Evolutionary conservation across 768 basidiomycete genomes (phyloP).

Genomic region (Boletus huronensis): DNA sequence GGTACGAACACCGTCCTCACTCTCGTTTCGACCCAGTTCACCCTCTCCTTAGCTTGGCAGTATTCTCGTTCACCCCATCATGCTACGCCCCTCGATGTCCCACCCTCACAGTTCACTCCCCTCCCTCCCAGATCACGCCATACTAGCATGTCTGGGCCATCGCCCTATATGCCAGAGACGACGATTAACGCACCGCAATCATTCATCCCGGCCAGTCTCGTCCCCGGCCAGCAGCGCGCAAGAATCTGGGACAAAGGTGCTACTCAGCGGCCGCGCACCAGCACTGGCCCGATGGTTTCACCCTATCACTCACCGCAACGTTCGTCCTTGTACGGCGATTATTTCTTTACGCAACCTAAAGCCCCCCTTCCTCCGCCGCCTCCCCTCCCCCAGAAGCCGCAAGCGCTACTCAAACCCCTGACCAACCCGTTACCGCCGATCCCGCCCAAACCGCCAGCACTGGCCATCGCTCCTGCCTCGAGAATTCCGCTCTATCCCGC

Average conservation of each 20-base stretch:
- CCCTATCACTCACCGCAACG: slow-evolving; percentile 11
- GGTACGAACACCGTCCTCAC: slow-evolving; percentile 10
- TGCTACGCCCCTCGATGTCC: slow-evolving; percentile 16
- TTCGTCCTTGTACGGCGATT: slow-evolving; percentile 29
- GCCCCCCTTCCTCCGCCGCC: slow-evolving; percentile 28
- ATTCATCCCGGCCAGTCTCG: slow-evolving; percentile 25
- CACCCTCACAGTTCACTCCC: slow-evolving; percentile 4
- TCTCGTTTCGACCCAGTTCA: background rate
- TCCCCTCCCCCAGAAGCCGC: slow-evolving; percentile 32
- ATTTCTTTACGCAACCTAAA: slow-evolving; percentile 16
- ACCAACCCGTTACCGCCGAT: slow-evolving; percentile 37
- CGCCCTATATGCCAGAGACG: slow-evolving; percentile 1
- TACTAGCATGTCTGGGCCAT: slow-evolving; percentile 16
- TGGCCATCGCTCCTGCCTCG: slow-evolving; percentile 10
- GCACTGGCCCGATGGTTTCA: slow-evolving; percentile 1
- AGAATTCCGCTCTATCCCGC: slow-evolving; percentile 34
- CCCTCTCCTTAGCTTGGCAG: slow-evolving; percentile 17
- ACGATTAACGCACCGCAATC: slow-evolving; percentile 1
- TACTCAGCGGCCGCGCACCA: slow-evolving; percentile 13
- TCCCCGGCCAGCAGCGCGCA: slow-evolving; percentile 22
- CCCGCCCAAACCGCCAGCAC: slow-evolving; percentile 38
- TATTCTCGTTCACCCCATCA: slow-evolving; percentile 21
- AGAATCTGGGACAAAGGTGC: slow-evolving; percentile 18
- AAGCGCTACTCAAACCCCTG: slow-evolving; percentile 26
- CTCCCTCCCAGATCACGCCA: slow-evolving; percentile 20